Evolutionary conservation across 352 stramenopile species (phyloP).

Genomic region (Globisporangium lucens): DNA sequence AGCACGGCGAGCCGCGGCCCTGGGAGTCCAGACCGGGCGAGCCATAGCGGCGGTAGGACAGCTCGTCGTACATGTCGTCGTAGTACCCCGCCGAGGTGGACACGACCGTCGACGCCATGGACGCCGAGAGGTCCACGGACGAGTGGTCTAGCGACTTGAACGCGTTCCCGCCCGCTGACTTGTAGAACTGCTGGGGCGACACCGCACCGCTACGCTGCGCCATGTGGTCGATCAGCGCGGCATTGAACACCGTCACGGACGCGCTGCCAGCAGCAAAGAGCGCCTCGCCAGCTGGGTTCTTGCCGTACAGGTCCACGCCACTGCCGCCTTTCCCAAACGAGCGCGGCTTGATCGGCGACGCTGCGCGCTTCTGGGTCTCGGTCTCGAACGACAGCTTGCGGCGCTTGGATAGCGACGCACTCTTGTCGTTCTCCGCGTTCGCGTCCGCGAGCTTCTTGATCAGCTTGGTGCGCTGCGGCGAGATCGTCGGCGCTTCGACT

Average conservation of each 20-base stretch:
- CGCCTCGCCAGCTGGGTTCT: conserved; percentile 10
- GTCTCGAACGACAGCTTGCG: conserved; percentile 39
- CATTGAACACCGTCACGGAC: conserved; percentile 15
- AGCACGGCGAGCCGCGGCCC: conserved; percentile 12
- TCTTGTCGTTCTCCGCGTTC: conserved; percentile 15
- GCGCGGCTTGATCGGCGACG: conserved; percentile 14
- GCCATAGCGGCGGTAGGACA: conserved; percentile 28
- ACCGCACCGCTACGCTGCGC: conserved; percentile 9
- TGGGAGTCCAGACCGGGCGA: conserved; percentile 23
- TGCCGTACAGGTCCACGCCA: conserved; percentile 6
- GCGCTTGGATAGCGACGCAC: conserved; percentile 30
- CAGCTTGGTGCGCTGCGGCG: conserved; percentile 29
- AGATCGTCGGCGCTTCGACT: conserved; percentile 18
- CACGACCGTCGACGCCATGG: conserved; percentile 63
- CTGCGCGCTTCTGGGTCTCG: conserved; percentile 7
- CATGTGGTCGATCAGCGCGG: conserved; percentile 11
- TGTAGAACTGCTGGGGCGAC: conserved; percentile 12
- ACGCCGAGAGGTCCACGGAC: conserved; percentile 53
- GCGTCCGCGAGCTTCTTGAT: conserved; percentile 29
- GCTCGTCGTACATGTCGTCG: conserved; percentile 62
- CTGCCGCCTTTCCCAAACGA: conserved; percentile 6
- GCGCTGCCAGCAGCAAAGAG: not conserved
- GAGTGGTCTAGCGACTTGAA: conserved; percentile 34
- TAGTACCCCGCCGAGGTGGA: conserved; percentile 43
- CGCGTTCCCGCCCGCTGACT: conserved; percentile 15